Evolutionary conservation across 2,329 filamentous ascomycete genomes (phyloP), one percentile per base, ranked within the genome.

Genomic region (Arthrobotrys musiformis): DNA sequence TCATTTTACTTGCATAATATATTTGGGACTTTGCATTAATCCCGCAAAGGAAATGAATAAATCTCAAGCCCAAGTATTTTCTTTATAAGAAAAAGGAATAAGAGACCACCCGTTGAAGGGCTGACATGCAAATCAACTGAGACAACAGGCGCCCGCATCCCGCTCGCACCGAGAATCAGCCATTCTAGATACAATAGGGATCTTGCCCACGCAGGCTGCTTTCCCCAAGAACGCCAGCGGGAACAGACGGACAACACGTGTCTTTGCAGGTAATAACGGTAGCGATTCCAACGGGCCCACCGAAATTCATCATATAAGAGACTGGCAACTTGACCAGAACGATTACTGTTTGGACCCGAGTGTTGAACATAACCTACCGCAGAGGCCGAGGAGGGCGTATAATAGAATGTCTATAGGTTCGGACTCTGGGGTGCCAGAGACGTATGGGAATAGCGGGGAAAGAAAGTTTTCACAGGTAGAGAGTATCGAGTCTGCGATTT

Each of bases 311-410:
- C 73, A 77, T 33, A 77, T 77, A 58, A 62, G 73, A 37, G 73
- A 77, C 60, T 77, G 60, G 73, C 66, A 70, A 42, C 66, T 77
- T 19, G 73, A 77, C 40, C 58, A 77, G 42, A 77, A 77, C 52
- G 73, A 77, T 26, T 77, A 77, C 30, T 77, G 73, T 28, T 33
- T 77, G 7, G 73, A 77, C 28, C 58, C 42, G 4, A 70, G 13
- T 9, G 24, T 70, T 44, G 66, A 77, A 42, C 73, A 77, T 24
- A 67, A 70, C 37, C 56, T 77, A 44, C 73, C 73, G 8, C 66
- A 67, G 48, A 50, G 42, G 26, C 66, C 60, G 5, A 50, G 40
- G 48, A 67, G 42, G 24, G 28, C 19, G n/a, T 70, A 77, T 50
- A 66, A 33, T 28, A 42, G 50, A 13, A 19, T 35, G n/a, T 77